phyloP scores from a whole-genome alignment of 2,329 filamentous ascomycete genomes.

The Colletotrichum karsti region DNA sequence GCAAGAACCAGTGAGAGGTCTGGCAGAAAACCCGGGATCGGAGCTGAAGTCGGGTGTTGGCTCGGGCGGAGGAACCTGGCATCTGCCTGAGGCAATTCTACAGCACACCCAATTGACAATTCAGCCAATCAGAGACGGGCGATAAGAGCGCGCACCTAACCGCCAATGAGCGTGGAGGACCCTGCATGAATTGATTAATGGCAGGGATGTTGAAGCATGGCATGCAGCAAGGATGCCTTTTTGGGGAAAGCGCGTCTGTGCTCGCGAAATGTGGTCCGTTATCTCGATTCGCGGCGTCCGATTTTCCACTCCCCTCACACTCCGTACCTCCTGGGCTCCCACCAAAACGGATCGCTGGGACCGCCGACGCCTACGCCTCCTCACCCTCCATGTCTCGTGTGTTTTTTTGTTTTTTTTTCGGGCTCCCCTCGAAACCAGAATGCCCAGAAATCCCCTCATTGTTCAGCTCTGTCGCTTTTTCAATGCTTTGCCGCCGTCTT shows the following conservation, averaged over 20 bases:
- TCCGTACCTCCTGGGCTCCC: background rate
- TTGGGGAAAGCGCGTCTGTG: constrained; percentile 15
- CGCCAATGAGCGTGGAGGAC: constrained; percentile 13
- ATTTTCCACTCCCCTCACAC: background rate
- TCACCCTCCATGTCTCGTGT: background rate
- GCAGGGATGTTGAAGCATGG: constrained; percentile 20
- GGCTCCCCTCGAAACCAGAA: too few relatives aligned
- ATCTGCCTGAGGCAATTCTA: constrained; percentile 9
- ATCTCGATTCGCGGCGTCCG: constrained; percentile 19
- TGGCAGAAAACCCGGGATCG: background rate
- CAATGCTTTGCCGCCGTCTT: background rate
- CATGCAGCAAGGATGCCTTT: constrained; percentile 12
- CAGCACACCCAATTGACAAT: background rate
- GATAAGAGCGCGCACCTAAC: background rate
- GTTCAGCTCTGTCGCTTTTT: background rate
- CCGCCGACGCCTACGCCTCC: background rate
- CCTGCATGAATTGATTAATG: constrained; percentile 20
- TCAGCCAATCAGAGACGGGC: background rate
- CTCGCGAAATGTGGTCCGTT: constrained; percentile 12
- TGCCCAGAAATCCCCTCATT: constrained; percentile 4
- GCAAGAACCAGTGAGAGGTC: background rate
- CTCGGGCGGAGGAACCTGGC: background rate
- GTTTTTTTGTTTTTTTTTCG: too few relatives aligned
- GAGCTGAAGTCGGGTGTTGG: background rate
- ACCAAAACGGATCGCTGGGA: background rate